A percentile compares a stretch with the other conserved stretches of the same genome.
Evolutionary conservation across 2,329 filamentous ascomycete species (phyloP).

Genomic region (Beauveria caledonica): DNA sequence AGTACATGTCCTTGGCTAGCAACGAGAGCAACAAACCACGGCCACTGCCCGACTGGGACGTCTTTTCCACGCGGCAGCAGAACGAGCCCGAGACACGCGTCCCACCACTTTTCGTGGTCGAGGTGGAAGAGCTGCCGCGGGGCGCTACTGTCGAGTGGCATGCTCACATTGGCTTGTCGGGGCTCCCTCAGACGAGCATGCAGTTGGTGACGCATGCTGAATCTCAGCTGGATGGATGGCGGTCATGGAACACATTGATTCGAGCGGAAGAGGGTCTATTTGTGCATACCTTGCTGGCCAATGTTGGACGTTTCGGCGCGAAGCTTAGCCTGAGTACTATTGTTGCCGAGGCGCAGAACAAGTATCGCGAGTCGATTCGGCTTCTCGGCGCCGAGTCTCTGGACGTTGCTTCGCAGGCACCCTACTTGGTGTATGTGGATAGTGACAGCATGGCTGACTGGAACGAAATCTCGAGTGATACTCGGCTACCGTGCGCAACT

Average conservation of each 20-base stretch:
- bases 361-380: neutral
- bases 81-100: constrained; percentile 28
- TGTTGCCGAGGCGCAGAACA: constrained; percentile 12
- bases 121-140: constrained; percentile 71
- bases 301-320: neutral
- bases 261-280: constrained; percentile 16
- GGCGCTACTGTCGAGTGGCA: constrained; percentile 77
- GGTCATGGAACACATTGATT: constrained; percentile 21
- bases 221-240: constrained; percentile 18
- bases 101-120: constrained; percentile 65
- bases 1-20: constrained; percentile 34
- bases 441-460: constrained; percentile 9
- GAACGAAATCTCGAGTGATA: constrained; percentile 7
- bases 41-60: constrained; percentile 43
- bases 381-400: constrained; percentile 1
- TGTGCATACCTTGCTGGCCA: constrained; percentile 24
- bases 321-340: constrained; percentile 11
- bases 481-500: constrained; percentile 15
- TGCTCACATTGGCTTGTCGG: constrained; percentile 50
- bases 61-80: constrained; percentile 30
- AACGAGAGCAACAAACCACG: constrained; percentile 19
- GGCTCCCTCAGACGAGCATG: constrained; percentile 21
- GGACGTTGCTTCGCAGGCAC: constrained; percentile 9
- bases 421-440: constrained; percentile 25
- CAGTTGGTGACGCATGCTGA: constrained; percentile 18